Base-by-base conservation (phyloP, 805 yeast species). In the Metschnikowia lunata region DNA sequence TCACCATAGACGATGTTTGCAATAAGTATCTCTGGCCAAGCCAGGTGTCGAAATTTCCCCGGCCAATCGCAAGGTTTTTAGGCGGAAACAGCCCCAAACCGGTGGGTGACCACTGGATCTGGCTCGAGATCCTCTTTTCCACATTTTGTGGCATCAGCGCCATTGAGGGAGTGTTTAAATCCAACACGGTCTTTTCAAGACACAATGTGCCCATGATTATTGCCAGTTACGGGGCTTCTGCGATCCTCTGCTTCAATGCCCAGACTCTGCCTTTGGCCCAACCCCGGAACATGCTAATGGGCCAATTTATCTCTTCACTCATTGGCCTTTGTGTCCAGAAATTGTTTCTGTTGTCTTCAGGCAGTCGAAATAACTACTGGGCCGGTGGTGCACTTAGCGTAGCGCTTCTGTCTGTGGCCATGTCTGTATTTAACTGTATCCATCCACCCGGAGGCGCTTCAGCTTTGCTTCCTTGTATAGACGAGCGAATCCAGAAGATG, bases 361-460 rank as follows among this genome's bases (percentile, higher is more conserved):
- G 52, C 2, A 80, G 82, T 2, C 59, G 63, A 33, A 63, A 72
- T 26, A 67, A 78, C 57, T 67, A 76, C 48, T 82, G 83, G 76
- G 67, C 78, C 8, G 69, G 74, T 13, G 87, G 82, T 2, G 82
- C 83, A 0, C 55, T 82, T 28, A 66, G 80, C 32, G 83, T 80
- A 7, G 82, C 74, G 0, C 46, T 78, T 6, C 54, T 83, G 1
- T 74, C 82, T 8, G 79, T 76, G 9, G 59, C 64, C 2, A 80
- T 80, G 84, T 61, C 75, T 11, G 48, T 79, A 0, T 59, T 72
- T 6, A 79, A 79, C 48, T 74, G 81, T 46, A 76, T 80, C 1
- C 88, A 83, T 57, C 88, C 88, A 0, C 88, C 88, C 0, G 81
- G 83, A 1, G 88, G 88, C 2, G 87, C 88, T 1, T 73, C 83